Evolutionary conservation across 768 basidiomycete species (phyloP).

Genomic region (Phaffia australis): DNA sequence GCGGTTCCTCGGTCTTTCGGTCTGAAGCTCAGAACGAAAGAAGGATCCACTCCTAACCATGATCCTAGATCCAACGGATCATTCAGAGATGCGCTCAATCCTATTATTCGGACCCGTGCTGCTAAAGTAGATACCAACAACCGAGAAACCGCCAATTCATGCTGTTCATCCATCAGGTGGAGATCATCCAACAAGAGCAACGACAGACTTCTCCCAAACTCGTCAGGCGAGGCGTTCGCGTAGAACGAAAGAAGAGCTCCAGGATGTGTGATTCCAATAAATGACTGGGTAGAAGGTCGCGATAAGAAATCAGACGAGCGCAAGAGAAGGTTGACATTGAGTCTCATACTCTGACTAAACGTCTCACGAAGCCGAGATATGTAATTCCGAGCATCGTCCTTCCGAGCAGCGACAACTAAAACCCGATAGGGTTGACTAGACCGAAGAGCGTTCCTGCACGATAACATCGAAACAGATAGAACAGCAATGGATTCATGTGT

Average conservation of each 20-base stretch:
- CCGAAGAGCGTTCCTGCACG: constrained; percentile 49
- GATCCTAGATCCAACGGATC: constrained; percentile 68
- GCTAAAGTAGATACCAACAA: constrained; percentile 53
- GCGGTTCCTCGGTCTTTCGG: constrained; percentile 75
- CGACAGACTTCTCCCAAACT: constrained; percentile 40
- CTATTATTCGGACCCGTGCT: constrained; percentile 59
- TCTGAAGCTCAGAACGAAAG: constrained; percentile 61
- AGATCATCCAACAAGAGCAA: constrained; percentile 74
- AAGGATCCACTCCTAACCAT: constrained; percentile 66
- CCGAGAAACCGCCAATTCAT: constrained; percentile 72
- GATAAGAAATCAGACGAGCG: constrained; percentile 20
- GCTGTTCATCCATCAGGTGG: constrained; percentile 65
- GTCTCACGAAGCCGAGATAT: constrained; percentile 34
- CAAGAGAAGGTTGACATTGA: constrained; percentile 5
- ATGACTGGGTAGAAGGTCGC: background rate
- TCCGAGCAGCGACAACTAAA: constrained; percentile 54
- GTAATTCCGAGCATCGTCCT: constrained; percentile 49
- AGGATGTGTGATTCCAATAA: constrained; percentile 32
- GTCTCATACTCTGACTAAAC: constrained; percentile 26
- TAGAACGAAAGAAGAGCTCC: constrained; percentile 27
- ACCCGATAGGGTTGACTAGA: constrained; percentile 46
- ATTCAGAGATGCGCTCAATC: constrained; percentile 63
- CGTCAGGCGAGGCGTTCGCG: constrained; percentile 32
- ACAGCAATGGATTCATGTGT: constrained; percentile 8
- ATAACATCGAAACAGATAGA: constrained; percentile 19